Evolutionary conservation across 2,329 filamentous ascomycete genomes (phyloP), one percentile per base, ranked within the genome.

Genomic region (Fusarium guadeloupense): DNA sequence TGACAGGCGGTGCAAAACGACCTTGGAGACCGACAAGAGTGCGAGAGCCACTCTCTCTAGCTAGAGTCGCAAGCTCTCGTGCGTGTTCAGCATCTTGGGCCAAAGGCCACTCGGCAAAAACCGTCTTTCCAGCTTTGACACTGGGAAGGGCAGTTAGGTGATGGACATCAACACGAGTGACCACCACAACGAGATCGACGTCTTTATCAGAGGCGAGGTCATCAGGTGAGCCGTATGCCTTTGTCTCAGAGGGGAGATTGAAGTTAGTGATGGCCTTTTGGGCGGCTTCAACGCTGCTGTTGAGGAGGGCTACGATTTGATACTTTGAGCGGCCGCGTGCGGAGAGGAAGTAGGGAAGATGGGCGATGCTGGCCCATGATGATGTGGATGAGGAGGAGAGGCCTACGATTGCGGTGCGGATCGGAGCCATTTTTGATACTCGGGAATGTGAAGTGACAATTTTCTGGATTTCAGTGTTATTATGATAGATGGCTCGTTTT

Each of bases 31-130:
- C 83, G 0, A 87, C 77, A 4, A 84, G 70, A 3, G 76, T 80
- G 26, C 71, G 72, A 4, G 69, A 68, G 1, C 77, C 71, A 6
- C 73, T 73, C 20, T 72, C 45, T 4, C 55, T 65, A 0, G 75
- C 78, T 2, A 76, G 53, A 0, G 67, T 67, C 0, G 72, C 73
- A 50, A 87, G 70, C 37, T 81, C 78, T 14, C 68, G 63, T 0
- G 78, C 81, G 2, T 78, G 72, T 3, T 66, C 51, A 1, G 72
- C 69, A 47, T 81, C 78, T 13, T 80, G 71, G 0, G 81, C 82
- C 1, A 88, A 73, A 6, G 84, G 85, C 83, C 85, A 88, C 72
- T 88, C 85, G 0, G 85, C 77, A 52, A 76, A 88, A 0, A 83
- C 76, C 0, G 73, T 66, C 68, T 87, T 86, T 0, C 84, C 85